Conservation (phyloP, 805 yeast species). For the fission yeast (Schizosaccharomyces pombe) region DNA sequence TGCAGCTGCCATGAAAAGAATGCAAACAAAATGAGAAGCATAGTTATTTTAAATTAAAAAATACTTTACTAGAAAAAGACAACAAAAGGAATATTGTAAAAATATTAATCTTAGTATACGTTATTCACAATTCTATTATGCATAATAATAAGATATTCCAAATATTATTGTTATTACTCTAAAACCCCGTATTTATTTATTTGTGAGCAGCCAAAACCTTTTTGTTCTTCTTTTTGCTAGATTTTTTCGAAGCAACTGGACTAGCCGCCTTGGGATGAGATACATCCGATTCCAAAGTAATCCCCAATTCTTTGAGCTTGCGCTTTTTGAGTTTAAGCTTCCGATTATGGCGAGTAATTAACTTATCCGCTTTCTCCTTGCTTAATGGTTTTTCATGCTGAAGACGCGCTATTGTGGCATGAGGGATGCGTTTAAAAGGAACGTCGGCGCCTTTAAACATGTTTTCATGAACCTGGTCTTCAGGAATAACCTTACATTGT, state of each 20-base stretch:
- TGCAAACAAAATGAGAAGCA: background rate
- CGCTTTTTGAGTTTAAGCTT: conserved; percentile 24
- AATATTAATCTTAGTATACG: no score
- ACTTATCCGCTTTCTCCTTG: conserved; percentile 30
- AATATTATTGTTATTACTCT: no score
- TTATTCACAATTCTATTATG: no score
- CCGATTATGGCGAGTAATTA: conserved; percentile 24
- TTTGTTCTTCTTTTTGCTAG: background rate
- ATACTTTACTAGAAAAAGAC: no score
- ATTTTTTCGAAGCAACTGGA: background rate
- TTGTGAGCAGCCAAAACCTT: background rate
- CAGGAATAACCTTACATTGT: conserved; percentile 36
- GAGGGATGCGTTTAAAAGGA: conserved; percentile 31
- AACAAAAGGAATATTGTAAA: no score
- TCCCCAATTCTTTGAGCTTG: conserved; percentile 33
- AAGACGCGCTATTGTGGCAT: conserved; percentile 29
- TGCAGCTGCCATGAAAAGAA: conserved; percentile 81
- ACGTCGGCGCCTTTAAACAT: conserved; percentile 29
- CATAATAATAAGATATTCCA: no score
- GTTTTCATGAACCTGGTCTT: conserved; percentile 20
- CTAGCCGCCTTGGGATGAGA: background rate
- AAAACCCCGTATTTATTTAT: background rate
- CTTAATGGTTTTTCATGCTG: conserved; percentile 36
- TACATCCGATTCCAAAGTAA: conserved; percentile 11
- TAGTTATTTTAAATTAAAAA: no score